phyloP scores from a whole-genome alignment of 257 asterid species.

The Lycium ferocissimum region DNA sequence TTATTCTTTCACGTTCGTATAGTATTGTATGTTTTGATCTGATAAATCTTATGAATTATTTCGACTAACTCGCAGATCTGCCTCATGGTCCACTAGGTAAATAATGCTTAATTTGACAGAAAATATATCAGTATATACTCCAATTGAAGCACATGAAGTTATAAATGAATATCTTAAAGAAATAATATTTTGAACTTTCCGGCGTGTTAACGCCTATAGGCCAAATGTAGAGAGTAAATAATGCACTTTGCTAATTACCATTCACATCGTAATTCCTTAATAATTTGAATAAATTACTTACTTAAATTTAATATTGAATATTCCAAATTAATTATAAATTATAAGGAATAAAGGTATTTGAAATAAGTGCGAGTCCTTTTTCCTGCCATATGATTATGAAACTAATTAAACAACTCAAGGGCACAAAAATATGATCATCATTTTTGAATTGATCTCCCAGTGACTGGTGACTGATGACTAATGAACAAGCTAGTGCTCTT shows the following conservation, averaged over 20 bases:
- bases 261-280: not conserved
- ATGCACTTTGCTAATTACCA: not conserved
- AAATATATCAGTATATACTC: too few species aligned
- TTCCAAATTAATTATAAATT: not conserved
- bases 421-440: not conserved
- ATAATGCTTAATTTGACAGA: too few species aligned
- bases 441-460: not conserved
- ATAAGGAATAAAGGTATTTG: not conserved
- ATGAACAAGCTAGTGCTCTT: not conserved
- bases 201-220: not conserved
- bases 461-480: not conserved
- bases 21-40: too few species aligned
- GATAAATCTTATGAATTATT: too few species aligned
- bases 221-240: not conserved
- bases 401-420: not conserved
- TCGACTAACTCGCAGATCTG: too few species aligned
- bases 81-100: too few species aligned
- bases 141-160: too few species aligned
- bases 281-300: not conserved
- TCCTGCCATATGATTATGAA: not conserved
- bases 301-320: not conserved
- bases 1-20: too few species aligned
- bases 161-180: too few species aligned
- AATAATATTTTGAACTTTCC: not conserved
- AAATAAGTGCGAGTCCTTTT: not conserved